A percentile compares a stretch with the other conserved stretches of the same genome.
Conservation (phyloP, 805 yeast genomes). For the Candida cerambycidarum region DNA sequence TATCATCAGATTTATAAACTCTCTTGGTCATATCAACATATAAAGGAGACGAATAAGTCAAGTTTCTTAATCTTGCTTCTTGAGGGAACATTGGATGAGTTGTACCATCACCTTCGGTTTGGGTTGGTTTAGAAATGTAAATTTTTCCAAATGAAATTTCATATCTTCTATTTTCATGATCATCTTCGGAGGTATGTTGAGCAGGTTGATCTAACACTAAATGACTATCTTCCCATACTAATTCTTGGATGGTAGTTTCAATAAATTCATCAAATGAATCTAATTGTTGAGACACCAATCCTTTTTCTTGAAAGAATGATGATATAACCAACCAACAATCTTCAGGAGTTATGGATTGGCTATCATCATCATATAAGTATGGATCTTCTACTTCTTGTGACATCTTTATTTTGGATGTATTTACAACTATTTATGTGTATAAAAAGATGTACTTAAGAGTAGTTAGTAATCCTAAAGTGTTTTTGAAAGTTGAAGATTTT, state of each 20-base stretch:
- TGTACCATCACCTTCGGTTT: conserved; percentile 99
- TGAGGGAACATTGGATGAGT: conserved; percentile 98
- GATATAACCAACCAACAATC: conserved; percentile 99
- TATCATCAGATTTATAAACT: conserved; percentile 81
- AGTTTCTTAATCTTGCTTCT: conserved; percentile 93
- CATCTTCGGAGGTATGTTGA: conserved; percentile 89
- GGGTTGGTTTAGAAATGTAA: conserved; percentile 93
- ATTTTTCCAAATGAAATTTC: conserved; percentile 98
- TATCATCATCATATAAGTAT: conserved; percentile 70
- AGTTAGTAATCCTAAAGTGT: conserved; percentile 5
- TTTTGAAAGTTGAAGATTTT: conserved; percentile 1
- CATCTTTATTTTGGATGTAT: conserved; percentile 6
- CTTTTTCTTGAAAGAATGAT: conserved; percentile 93
- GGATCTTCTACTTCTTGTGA: conserved; percentile 47
- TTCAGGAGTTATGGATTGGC: conserved; percentile 77
- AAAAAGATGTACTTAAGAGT: conserved; percentile 1
- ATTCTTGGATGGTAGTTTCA: conserved; percentile 93
- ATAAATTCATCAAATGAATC: conserved; percentile 98
- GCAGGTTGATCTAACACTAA: conserved; percentile 97
- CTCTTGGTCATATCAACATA: conserved; percentile 94
- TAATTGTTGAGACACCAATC: conserved; percentile 95
- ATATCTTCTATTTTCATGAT: conserved; percentile 86
- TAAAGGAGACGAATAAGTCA: conserved; percentile 94
- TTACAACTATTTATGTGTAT: background rate
- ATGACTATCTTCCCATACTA: conserved; percentile 93